These are phyloP conservation scores for Thelonectria blattea DNA, from an alignment of 2,329 filamentous ascomycete genomes.

Conservation along the genomic window DNA sequence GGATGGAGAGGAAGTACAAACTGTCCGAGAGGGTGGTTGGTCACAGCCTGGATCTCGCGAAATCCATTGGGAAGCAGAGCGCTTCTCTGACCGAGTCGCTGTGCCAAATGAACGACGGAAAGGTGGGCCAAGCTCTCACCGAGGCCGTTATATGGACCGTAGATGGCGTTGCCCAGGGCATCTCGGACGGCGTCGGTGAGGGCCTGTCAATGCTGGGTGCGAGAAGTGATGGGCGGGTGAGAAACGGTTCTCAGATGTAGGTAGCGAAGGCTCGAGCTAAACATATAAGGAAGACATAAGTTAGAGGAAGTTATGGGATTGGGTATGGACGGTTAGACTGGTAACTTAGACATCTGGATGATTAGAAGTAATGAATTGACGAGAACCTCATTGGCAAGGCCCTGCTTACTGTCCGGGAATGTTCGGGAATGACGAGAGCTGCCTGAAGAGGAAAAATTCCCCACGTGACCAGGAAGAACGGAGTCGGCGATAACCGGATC, in stretches of 20 bases:
- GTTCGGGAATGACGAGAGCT: too few relatives aligned
- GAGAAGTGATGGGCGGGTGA: slow-evolving; percentile 5
- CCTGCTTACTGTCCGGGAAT: too few relatives aligned
- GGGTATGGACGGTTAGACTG: background rate
- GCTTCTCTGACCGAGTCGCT: slow-evolving; percentile 62
- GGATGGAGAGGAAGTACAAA: slow-evolving; percentile 70
- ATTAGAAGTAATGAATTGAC: slow-evolving; percentile 9
- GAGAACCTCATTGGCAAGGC: background rate
- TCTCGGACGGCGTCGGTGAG: slow-evolving; percentile 66
- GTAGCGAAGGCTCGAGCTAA: background rate
- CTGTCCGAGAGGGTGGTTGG: slow-evolving; percentile 77
- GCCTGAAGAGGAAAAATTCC: background rate
- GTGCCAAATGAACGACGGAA: slow-evolving; percentile 67
- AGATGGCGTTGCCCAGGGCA: slow-evolving; percentile 67
- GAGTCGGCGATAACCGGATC: background rate
- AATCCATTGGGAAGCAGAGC: slow-evolving; percentile 61
- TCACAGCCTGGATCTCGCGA: slow-evolving; percentile 63
- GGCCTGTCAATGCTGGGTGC: slow-evolving; percentile 39
- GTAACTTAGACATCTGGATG: background rate
- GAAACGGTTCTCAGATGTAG: background rate
- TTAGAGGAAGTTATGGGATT: slow-evolving; percentile 2
- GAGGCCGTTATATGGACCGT: slow-evolving; percentile 66
- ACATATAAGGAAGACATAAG: background rate
- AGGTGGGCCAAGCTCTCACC: slow-evolving; percentile 63
- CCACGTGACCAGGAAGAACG: background rate